Conservation (phyloP, 2,329 filamentous ascomycete species). For the Penicillium digitatum region DNA sequence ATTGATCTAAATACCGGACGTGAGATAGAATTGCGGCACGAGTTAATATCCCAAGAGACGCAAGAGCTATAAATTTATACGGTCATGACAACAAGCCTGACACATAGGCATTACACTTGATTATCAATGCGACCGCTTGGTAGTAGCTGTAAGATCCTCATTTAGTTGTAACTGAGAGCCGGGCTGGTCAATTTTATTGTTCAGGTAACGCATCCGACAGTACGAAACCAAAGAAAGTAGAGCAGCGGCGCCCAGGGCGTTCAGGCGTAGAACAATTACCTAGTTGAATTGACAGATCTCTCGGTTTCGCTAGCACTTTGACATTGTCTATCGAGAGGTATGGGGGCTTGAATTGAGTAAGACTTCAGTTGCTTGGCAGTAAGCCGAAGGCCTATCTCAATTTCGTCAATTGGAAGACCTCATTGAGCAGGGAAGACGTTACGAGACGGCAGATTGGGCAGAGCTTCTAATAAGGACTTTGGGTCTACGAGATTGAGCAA, state of each 20-base stretch:
- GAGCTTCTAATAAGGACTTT: no score
- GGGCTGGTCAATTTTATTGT: no score
- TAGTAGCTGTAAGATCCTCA: neutral
- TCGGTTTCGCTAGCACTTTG: neutral
- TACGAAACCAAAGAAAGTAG: neutral
- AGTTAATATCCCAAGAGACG: neutral
- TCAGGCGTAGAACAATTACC: no score
- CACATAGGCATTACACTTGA: neutral
- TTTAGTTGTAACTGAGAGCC: neutral
- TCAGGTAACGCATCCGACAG: neutral
- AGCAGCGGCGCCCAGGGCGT: neutral
- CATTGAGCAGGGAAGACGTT: no score
- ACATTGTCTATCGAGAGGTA: neutral
- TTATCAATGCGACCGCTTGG: neutral
- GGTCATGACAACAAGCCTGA: neutral
- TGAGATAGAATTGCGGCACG: neutral
- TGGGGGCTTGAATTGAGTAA: no score
- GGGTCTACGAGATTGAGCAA: no score
- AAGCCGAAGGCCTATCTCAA: no score
- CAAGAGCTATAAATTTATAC: neutral
- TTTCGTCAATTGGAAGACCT: no score
- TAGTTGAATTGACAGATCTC: neutral
- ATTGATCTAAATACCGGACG: neutral
- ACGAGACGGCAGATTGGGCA: no score
- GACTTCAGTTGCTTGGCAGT: no score